Percentiles rank a stretch among this genome's conserved stretches.
phyloP scores from a whole-genome alignment of 441 rosid genomes.

The Sinapis alba region DNA sequence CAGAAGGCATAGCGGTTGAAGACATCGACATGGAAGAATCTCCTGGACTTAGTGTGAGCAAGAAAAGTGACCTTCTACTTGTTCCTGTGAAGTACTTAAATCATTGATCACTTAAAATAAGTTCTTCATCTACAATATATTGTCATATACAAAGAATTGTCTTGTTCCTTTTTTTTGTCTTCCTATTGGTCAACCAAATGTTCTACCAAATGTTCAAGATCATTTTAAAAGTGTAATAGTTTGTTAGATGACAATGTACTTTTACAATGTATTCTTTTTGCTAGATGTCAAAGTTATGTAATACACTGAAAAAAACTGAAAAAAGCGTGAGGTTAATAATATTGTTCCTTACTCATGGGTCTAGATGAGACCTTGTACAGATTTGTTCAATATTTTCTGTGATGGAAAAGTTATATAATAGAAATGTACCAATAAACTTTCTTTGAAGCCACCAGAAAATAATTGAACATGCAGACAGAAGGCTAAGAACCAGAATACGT shows the following conservation, averaged over 20 bases:
- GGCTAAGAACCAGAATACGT: neutral
- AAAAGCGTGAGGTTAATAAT: neutral
- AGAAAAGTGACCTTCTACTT: slow-evolving; percentile 47
- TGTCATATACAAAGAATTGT: neutral
- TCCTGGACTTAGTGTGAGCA: slow-evolving; percentile 41
- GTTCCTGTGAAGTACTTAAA: slow-evolving; percentile 40
- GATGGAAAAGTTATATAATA: neutral
- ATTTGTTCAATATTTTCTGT: neutral
- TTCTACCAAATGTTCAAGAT: neutral
- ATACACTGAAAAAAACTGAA: neutral
- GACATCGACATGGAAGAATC: slow-evolving; percentile 52
- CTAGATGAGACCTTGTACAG: neutral
- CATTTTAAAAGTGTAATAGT: neutral
- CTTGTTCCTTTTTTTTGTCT: neutral
- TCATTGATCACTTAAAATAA: neutral
- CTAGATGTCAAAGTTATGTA: neutral
- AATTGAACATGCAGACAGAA: neutral
- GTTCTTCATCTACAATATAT: neutral
- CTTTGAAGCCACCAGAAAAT: neutral
- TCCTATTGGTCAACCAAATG: neutral
- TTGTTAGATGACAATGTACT: neutral
- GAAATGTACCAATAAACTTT: neutral
- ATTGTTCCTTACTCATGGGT: neutral
- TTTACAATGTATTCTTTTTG: neutral
- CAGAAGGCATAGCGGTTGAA: slow-evolving; percentile 37